Evolutionary conservation across 768 basidiomycete genomes (phyloP), one percentile per base, ranked within the genome.

Genomic region (Leucogyrophana mollusca): DNA sequence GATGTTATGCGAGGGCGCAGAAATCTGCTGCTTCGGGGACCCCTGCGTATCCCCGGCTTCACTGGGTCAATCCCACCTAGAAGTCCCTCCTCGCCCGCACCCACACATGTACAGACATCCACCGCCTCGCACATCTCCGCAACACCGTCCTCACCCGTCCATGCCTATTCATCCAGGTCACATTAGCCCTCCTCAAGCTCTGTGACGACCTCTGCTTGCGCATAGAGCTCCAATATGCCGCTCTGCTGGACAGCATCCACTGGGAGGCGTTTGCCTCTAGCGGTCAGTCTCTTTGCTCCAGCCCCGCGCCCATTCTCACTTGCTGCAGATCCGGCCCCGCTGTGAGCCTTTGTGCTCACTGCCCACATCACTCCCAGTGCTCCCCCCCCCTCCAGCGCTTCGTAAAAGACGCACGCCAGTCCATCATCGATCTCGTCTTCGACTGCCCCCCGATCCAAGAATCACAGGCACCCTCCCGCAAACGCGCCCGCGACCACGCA

Each of bases 91-190:
- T 90, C 33, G 71, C 73, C 40, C 76, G 76, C 24, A 83, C 84
- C 22, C 76, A 79, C 51, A n/a, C n/a, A n/a, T n/a, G n/a, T n/a
- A 65, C 73, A 53, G 86, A 89, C 66, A 77, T 90, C 58, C 75
- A 74, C 41, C 67, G 72, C 17, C 71, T 90, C 17, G 70, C 71
- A 38, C 59, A 59, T 33, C 67, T 84, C 24, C 75, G 69, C 49
- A 62, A 54, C 13, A 62, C 75, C 34, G 67, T 72, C 2, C 49
- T 68, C 16, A 54, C 53, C 4, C 60, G 68, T 22, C 67, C 76
- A 24, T 61, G 66, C 35, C 44, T 53, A 16, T 67, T 74, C 30
- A 67, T 68, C 37, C 74, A 79, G 55, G 58, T 50, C 30, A 17
- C 22, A 38, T 17, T 27, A 18, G 40, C 40, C 36, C 36, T 14